Conservation (phyloP, 2,329 filamentous ascomycete genomes). For the Onygenales sp. region DNA sequence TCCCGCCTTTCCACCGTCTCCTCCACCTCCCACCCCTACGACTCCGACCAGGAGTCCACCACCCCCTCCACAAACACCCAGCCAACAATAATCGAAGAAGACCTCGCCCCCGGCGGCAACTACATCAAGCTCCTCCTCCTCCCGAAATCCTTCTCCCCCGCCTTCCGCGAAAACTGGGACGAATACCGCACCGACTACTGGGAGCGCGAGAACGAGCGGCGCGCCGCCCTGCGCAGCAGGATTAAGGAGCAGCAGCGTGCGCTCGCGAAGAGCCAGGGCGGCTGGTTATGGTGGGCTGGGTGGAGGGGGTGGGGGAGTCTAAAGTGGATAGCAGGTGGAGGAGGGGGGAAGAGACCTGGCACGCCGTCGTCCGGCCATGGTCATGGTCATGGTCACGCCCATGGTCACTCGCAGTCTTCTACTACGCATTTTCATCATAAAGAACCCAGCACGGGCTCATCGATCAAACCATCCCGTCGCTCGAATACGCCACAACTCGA, state of each 20-base stretch:
- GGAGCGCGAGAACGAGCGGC: conserved; percentile 90
- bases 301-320: conserved; percentile 44
- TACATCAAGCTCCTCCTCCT: conserved; percentile 83
- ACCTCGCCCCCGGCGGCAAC: conserved; percentile 81
- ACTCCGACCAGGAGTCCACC: not conserved
- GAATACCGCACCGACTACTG: conserved; percentile 89
- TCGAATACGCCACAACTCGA: conserved; percentile 6
- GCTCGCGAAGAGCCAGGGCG: conserved; percentile 54
- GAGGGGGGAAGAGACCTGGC: not conserved
- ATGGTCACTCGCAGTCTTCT: not conserved
- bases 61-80: not conserved
- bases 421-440: conserved; percentile 16
- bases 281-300: conserved; percentile 81
- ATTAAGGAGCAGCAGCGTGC: conserved; percentile 60
- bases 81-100: conserved; percentile 58
- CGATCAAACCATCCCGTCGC: conserved; percentile 5
- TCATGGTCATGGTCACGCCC: not conserved
- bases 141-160: conserved; percentile 88
- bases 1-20: not conserved
- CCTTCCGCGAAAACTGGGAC: conserved; percentile 96
- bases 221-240: conserved; percentile 61
- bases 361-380: not conserved
- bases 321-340: not conserved
- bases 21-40: not conserved
- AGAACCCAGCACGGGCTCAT: conserved; percentile 17